Percentiles rank a stretch among this genome's conserved stretches.
These are phyloP conservation scores for Fistulifera pelliculosa DNA, from an alignment of 108 stramenopile species.

Conservation along the genomic window DNA sequence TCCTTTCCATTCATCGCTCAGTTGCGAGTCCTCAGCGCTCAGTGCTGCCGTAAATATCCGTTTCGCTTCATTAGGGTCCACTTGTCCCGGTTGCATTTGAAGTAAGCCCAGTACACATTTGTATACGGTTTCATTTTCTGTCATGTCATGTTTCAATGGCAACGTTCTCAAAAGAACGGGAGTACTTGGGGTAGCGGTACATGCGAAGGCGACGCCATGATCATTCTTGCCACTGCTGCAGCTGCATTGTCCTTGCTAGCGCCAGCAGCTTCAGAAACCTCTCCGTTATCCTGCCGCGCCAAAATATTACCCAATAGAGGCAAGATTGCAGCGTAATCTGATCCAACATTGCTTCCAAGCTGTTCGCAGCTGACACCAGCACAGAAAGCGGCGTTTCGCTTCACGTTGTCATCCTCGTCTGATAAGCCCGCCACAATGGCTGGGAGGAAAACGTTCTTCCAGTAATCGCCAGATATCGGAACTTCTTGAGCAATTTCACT, in stretches of 20 bases:
- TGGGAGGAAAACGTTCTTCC: slow-evolving; percentile 75
- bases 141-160: slow-evolving; percentile 90
- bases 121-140: slow-evolving; percentile 94
- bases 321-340: slow-evolving; percentile 59
- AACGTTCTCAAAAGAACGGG: slow-evolving; percentile 77
- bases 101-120: slow-evolving; percentile 82
- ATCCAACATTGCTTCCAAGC: slow-evolving; percentile 44
- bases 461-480: slow-evolving; percentile 54
- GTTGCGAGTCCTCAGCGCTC: slow-evolving; percentile 46
- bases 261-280: slow-evolving; percentile 50
- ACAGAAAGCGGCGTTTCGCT: slow-evolving; percentile 91
- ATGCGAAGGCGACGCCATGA: slow-evolving; percentile 73
- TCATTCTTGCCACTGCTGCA: slow-evolving; percentile 86
- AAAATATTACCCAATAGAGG: slow-evolving; percentile 84
- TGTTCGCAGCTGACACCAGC: slow-evolving; percentile 84
- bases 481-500: slow-evolving; percentile 90
- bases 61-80: slow-evolving; percentile 42
- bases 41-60: slow-evolving; percentile 63
- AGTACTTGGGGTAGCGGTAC: slow-evolving; percentile 86
- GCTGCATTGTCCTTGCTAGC: slow-evolving; percentile 89
- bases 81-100: slow-evolving; percentile 72
- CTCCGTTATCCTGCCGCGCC: slow-evolving; percentile 35
- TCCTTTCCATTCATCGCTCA: slow-evolving; percentile 73
- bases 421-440: slow-evolving; percentile 64
- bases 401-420: slow-evolving; percentile 82